Base-by-base conservation (phyloP, 2,329 filamentous ascomycete species). In the Ceratocystis lukuohia region DNA sequence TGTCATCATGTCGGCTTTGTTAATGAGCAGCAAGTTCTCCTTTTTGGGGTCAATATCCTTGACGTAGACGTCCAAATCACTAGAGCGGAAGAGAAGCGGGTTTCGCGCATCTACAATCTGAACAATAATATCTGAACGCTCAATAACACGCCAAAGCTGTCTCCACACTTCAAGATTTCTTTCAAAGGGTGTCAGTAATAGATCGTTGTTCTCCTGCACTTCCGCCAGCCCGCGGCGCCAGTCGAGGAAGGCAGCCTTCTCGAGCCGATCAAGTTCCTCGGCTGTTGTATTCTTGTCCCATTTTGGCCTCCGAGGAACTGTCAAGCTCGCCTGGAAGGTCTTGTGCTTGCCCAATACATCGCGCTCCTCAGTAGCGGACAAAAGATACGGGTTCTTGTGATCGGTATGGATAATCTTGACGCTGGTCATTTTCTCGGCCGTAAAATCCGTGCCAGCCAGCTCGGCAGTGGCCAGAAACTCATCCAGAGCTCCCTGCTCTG, bases 1-100 rank as follows among this genome's bases (percentile, higher is more conserved):
- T 1, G 92, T 96, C 89, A 99, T 92, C 94, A 99, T 96, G 77
- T 99, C 94, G 59, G 94, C 92, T 80, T 99, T 99, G 81, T 99
- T 99, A 73, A 99, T 93, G 66, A 99, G 80, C 66, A 99, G 76
- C 73, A 99, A 74, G 74, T 97, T 99, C 74, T 91, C 84, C 80
- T 99, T 97, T 74, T 85, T 87, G 1, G 85, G 77, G 72, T 96
- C 88, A 30, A 97, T 88, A 71, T 95, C 91, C 77, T 96, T 95
- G 72, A 99, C 94, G 71, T 99, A 99, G 70, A 80, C 82, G 74
- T 97, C 94, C 69, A 99, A 77, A 79, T 99, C 94, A 71, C 95
- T 93, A 4, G 89, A 96, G 67, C 95, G 85, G 78, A 97, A 99
- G 71, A 97, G 82, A 20, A 99, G 80, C 1, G 94, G 94, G 75